Evolutionary conservation across 306 rosid species (phyloP), one percentile per base, ranked within the genome.

Genomic region (Lablab purpureus): DNA sequence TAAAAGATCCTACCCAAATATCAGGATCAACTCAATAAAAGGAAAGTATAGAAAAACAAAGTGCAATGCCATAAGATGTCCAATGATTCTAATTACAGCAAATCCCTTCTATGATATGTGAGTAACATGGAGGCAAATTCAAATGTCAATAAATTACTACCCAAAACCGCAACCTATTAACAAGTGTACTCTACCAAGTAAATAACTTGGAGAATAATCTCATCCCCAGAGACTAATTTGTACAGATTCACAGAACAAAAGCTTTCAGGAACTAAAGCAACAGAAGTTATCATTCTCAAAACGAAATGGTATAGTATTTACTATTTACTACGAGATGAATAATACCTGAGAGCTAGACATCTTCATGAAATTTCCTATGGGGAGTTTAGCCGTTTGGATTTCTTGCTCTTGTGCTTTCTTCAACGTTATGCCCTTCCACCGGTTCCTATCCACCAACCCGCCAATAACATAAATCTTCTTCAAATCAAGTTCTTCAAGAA

Each of bases 311-410:
- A 2, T 54, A 8, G 15, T 11, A 10, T 13, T 40, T 40, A 40
- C 45, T 40, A 40, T 40, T 13, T 7, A 18, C 23, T 40, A 4
- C 51, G 63, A 79, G 62, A 90, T 43, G 28, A 72, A 56, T 6
- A 68, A 49, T 91, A 95, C 98, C 96, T 95, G 99, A 54, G 97
- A 95, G 82, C 94, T 90, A 19, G 90, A 86, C 98, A 95, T 91
- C 89, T 86, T 91, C 90, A 95, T 69, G 87, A 87, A 95, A 60
- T 82, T 91, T 64, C 87, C 90, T 21, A 95, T 93, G 1, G 98
- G 99, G 50, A 95, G 98, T 66, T 90, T 95, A 27, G 97, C 99
- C 0, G 93, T 95, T 73, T 89, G 99, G 68, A 95, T 93, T 58
- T 92, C 97, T 86, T 95, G 97, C 77, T 91, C 97, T 66, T 86